phyloP scores from a whole-genome alignment of 148 eudicot genomes.

The Chenopodium album region DNA sequence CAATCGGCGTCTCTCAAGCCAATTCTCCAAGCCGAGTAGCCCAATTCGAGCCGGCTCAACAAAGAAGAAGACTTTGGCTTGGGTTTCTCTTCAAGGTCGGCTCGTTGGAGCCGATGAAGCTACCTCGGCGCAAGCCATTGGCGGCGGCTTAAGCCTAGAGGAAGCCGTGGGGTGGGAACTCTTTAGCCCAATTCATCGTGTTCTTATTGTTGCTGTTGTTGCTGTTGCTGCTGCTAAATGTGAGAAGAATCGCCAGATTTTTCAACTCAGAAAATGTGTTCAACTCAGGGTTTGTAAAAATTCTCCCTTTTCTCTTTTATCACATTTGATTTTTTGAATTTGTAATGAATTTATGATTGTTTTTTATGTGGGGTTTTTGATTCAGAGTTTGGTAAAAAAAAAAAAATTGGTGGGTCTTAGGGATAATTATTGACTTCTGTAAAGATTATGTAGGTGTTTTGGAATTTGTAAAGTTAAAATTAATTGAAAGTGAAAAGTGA shows the following conservation, averaged over 20 bases:
- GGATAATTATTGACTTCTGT: background rate
- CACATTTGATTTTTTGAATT: background rate
- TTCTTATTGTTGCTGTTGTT: constrained; percentile 62
- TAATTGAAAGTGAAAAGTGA: background rate
- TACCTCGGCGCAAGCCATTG: constrained; percentile 51
- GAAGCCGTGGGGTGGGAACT: constrained; percentile 78
- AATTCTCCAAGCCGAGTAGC: constrained; percentile 46
- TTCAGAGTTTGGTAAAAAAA: no score
- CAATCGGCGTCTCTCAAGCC: constrained; percentile 71
- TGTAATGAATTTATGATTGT: background rate
- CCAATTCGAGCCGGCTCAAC: constrained; percentile 38
- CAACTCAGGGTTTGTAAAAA: constrained; percentile 61
- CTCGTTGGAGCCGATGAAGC: constrained; percentile 81
- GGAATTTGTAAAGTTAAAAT: background rate
- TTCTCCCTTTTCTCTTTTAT: background rate
- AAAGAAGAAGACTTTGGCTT: constrained; percentile 34
- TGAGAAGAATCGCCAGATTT: constrained; percentile 56
- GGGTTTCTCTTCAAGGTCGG: constrained; percentile 79
- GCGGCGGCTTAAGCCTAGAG: constrained; percentile 35
- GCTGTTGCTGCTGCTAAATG: constrained; percentile 61
- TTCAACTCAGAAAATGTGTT: constrained; percentile 52
- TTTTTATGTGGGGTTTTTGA: background rate
- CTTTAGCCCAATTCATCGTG: constrained; percentile 74
- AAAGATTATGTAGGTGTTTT: background rate
- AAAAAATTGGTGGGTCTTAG: constrained; percentile 8